Percentiles rank a stretch among this genome's conserved stretches.
phyloP scores from a whole-genome alignment of 768 basidiomycete genomes.

The Hericium rajendrae region DNA sequence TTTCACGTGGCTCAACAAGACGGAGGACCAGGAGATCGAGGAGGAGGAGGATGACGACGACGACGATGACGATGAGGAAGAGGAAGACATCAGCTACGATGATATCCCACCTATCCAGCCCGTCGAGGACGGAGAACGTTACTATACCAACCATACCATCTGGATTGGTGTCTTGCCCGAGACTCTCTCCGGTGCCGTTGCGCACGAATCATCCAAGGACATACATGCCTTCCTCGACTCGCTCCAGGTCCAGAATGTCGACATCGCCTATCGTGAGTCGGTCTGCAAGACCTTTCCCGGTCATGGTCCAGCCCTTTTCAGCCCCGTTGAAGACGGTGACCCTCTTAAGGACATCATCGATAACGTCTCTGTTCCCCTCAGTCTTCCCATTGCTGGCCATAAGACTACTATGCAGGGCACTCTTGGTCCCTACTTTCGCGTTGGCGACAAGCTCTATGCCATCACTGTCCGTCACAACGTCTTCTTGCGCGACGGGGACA shows the following conservation, averaged over 20 bases:
- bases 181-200: slow-evolving; percentile 15
- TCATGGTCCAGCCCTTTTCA: slow-evolving; percentile 15
- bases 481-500: neutral
- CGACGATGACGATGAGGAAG: neutral
- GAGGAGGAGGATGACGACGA: slow-evolving; percentile 15
- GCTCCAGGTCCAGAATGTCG: slow-evolving; percentile 11
- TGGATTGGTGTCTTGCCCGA: slow-evolving; percentile 20
- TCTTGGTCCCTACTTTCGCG: slow-evolving; percentile 26
- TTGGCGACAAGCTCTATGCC: slow-evolving; percentile 22
- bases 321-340: slow-evolving; percentile 15
- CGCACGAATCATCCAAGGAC: slow-evolving; percentile 10
- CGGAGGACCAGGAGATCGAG: slow-evolving; percentile 6
- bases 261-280: slow-evolving; percentile 20
- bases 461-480: slow-evolving; percentile 27
- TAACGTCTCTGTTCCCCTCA: slow-evolving; percentile 26
- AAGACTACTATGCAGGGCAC: slow-evolving; percentile 28
- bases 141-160: slow-evolving; percentile 16
- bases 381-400: slow-evolving; percentile 26
- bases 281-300: neutral
- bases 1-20: slow-evolving; percentile 8
- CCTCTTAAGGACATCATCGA: slow-evolving; percentile 27
- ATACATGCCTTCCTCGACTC: slow-evolving; percentile 14
- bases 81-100: slow-evolving; percentile 3
- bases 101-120: slow-evolving; percentile 18
- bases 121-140: slow-evolving; percentile 17